Evolutionary conservation across 2,329 filamentous ascomycete species (phyloP).

Genomic region (Pestalotiopsis sp.): DNA sequence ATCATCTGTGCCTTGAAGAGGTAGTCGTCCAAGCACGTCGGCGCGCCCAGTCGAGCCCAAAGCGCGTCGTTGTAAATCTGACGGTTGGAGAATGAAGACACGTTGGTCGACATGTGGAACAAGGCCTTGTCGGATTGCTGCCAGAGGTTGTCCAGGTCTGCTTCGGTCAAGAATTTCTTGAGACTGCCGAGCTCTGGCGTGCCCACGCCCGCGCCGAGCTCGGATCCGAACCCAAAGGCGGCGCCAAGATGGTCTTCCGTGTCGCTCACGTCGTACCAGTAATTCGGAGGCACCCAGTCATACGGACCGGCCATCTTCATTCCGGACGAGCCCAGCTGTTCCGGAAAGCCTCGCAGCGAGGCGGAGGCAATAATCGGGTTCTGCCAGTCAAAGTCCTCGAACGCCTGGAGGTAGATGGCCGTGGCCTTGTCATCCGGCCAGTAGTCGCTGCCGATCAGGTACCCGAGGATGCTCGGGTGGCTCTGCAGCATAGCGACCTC

Average conservation of each 20-base stretch:
- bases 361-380: constrained; percentile 61
- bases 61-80: constrained; percentile 61
- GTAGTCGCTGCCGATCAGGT: constrained; percentile 63
- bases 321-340: constrained; percentile 54
- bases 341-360: constrained; percentile 54
- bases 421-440: constrained; percentile 63
- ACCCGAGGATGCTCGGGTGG: constrained; percentile 61
- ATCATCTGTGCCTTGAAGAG: constrained; percentile 61
- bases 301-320: constrained; percentile 71
- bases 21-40: constrained; percentile 58
- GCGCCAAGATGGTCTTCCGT: constrained; percentile 48
- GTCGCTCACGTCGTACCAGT: constrained; percentile 57
- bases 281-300: constrained; percentile 67
- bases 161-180: constrained; percentile 51
- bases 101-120: constrained; percentile 62
- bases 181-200: constrained; percentile 61
- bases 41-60: constrained; percentile 53
- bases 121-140: constrained; percentile 50
- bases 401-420: constrained; percentile 51
- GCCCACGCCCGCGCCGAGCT: constrained; percentile 63
- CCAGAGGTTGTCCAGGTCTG: constrained; percentile 60
- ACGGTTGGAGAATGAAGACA: constrained; percentile 57
- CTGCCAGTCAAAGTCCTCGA: constrained; percentile 56
- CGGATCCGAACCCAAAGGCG: constrained; percentile 66
- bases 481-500: constrained; percentile 62